Evolutionary conservation across 1,139 yeast species (phyloP).

Genomic region (Diutina scorzettiae): DNA sequence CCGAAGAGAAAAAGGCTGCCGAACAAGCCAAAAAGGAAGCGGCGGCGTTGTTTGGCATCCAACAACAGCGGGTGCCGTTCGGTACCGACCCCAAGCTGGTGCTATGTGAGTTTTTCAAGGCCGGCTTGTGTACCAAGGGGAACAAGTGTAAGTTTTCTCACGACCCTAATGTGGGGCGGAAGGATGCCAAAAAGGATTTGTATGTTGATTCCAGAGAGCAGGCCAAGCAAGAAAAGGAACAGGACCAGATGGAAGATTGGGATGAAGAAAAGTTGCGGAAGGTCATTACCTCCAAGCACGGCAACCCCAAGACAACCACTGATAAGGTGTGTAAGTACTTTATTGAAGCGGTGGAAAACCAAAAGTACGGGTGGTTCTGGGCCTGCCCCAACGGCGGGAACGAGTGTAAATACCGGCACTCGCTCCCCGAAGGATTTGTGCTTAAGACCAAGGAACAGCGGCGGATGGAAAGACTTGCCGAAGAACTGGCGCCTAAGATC

Average conservation of each 20-base stretch:
- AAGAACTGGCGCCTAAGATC: conserved; percentile 78
- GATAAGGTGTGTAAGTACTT: conserved; percentile 90
- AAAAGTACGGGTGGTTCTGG: conserved; percentile 99
- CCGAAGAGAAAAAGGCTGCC: conserved; percentile 84
- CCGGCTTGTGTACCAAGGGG: conserved; percentile 86
- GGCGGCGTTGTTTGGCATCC: conserved; percentile 61
- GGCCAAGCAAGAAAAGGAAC: conserved; percentile 34
- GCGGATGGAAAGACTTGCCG: conserved; percentile 76
- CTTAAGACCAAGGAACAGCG: conserved; percentile 94
- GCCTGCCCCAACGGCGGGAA: conserved; percentile 91
- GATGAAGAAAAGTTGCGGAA: conserved; percentile 88
- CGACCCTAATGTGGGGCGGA: conserved; percentile 76
- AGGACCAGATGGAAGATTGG: conserved; percentile 94
- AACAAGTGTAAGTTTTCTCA: conserved; percentile 90
- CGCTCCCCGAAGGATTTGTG: conserved; percentile 95
- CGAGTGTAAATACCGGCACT: conserved; percentile 87
- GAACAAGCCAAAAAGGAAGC: conserved; percentile 87
- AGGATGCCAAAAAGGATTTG: conserved; percentile 80
- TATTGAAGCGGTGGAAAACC: conserved; percentile 94
- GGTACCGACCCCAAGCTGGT: conserved; percentile 97
- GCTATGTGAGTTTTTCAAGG: conserved; percentile 81
- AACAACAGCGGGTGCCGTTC: conserved; percentile 80
- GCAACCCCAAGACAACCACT: conserved; percentile 88
- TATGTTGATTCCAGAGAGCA: conserved; percentile 72
- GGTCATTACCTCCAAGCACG: conserved; percentile 85